Evolutionary conservation across 176 grass and related monocot genomes (phyloP), one percentile per base, ranked within the genome.

Genomic region (Chloris gayana): DNA sequence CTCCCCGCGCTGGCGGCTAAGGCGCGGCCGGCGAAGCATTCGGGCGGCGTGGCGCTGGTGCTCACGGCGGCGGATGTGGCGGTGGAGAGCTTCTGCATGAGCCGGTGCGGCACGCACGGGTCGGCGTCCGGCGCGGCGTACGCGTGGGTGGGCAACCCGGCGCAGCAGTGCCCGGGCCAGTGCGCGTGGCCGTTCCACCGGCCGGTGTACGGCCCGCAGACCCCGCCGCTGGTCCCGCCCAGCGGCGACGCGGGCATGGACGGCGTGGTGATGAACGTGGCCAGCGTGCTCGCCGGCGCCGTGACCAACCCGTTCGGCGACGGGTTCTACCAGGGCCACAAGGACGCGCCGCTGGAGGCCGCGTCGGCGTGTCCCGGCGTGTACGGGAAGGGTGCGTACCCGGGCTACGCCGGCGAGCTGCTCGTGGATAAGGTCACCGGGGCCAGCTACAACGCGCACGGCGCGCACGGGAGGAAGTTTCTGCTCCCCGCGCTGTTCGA

Each of bases 151-250:
- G 95, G 95, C 11, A 92, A 98, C 79, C 69, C 95, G 1, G 85
- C 29, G 18, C 41, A 11, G 37, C 94, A 94, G 62, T 97, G 94
- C 67, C 89, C 94, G 0, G 91, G 91, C 0, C 85, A 86, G 79
- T 97, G 94, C 82, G 94, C 94, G 15, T 97, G 94, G 91, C 94
- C 94, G 34, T 97, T 91, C 89, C 93, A 97, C 83, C 81, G 87
- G 74, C 93, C 93, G 10, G 5, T 44, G 25, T 66, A 90, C 85
- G 95, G 95, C 7, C 92, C 95, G 6, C 86, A 78, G 45, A 37
- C 53, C 14, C 76, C 80, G 32, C 92, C 92, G 9, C 73, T 98
- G 49, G 73, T 91, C 31, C 59, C 91, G 15, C 94, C 94, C 3
- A 94, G 80, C 74, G 91, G 89, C 12, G 94, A 97, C 57, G 82